Evolutionary conservation across 2,329 filamentous ascomycete genomes (phyloP).

Genomic region (Penicillium sp.): DNA sequence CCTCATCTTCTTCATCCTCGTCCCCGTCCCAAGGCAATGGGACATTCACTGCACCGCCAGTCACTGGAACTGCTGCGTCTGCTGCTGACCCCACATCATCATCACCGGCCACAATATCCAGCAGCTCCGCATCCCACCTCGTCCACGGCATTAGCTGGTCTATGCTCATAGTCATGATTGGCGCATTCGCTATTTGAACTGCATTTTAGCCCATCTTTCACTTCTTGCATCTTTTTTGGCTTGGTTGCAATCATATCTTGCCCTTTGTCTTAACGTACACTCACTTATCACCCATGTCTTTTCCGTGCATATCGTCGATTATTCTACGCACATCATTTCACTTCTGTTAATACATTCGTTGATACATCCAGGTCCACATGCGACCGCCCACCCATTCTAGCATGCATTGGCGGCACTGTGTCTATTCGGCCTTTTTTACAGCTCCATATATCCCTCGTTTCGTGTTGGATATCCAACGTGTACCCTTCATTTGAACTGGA

Average conservation of each 20-base stretch:
- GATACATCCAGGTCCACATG: slow-evolving; percentile 3
- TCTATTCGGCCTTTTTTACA: not conserved
- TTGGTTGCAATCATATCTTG: slow-evolving; percentile 1
- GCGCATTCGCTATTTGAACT: slow-evolving; percentile 14
- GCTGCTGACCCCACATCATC: slow-evolving; percentile 3
- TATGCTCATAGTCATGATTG: slow-evolving; percentile 12
- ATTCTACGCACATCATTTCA: not conserved
- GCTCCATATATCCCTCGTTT: slow-evolving; percentile 8
- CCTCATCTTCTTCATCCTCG: not conserved
- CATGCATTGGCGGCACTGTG: not conserved
- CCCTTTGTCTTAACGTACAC: slow-evolving; percentile 3
- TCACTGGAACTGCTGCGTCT: slow-evolving; percentile 9
- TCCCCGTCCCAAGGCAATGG: slow-evolving; percentile 9
- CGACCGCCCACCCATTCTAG: not conserved
- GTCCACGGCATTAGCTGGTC: slow-evolving; percentile 15
- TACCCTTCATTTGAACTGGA: not conserved
- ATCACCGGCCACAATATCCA: slow-evolving; percentile 4
- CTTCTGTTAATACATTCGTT: slow-evolving; percentile 4
- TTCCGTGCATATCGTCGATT: not conserved
- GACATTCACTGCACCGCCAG: slow-evolving; percentile 11
- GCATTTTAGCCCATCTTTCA: slow-evolving; percentile 1
- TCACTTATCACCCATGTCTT: not conserved
- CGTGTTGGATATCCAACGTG: not conserved
- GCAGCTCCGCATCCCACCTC: slow-evolving; percentile 14
- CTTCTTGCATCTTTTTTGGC: not conserved